Percentiles rank a stretch among this genome's conserved stretches.
These are phyloP conservation scores for Chaetomium strumarium DNA, from an alignment of 2,329 filamentous ascomycete genomes.

Conservation along the genomic window DNA sequence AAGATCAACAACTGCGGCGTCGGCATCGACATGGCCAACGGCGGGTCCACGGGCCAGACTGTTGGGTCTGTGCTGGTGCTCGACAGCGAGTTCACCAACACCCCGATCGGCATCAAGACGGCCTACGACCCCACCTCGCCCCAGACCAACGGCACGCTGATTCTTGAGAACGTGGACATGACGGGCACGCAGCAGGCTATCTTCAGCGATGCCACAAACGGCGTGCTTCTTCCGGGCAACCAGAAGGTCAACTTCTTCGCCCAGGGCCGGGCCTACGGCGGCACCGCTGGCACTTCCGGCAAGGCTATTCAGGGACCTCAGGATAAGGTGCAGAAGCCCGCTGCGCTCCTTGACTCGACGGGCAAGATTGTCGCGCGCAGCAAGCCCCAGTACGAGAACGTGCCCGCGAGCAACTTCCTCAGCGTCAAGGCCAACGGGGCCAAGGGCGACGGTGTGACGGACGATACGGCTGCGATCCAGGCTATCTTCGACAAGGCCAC, in stretches of 20 bases:
- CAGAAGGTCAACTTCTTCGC: slow-evolving; percentile 64
- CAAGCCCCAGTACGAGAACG: slow-evolving; percentile 79
- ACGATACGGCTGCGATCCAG: slow-evolving; percentile 84
- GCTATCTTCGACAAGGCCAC: slow-evolving; percentile 63
- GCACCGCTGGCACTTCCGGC: slow-evolving; percentile 36
- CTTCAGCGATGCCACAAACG: slow-evolving; percentile 47
- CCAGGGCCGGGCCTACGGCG: slow-evolving; percentile 70
- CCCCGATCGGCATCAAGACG: slow-evolving; percentile 69
- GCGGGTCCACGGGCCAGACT: slow-evolving; percentile 56
- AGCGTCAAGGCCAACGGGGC: slow-evolving; percentile 79
- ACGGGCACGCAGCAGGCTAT: slow-evolving; percentile 63
- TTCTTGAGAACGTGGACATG: slow-evolving; percentile 90
- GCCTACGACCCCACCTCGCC: slow-evolving; percentile 59
- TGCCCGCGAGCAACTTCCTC: slow-evolving; percentile 64
- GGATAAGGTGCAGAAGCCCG: slow-evolving; percentile 56
- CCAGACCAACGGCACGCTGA: slow-evolving; percentile 70
- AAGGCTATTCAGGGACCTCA: slow-evolving; percentile 56
- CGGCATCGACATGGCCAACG: slow-evolving; percentile 72
- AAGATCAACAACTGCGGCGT: slow-evolving; percentile 68
- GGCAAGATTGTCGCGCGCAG: slow-evolving; percentile 74
- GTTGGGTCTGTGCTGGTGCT: slow-evolving; percentile 81
- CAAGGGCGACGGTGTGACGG: slow-evolving; percentile 78
- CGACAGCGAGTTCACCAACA: slow-evolving; percentile 74
- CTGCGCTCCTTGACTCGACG: slow-evolving; percentile 52
- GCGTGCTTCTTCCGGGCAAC: slow-evolving; percentile 62